Base-by-base conservation (phyloP, 169 alveolate genomes). In the Plasmodium knowlesi region DNA sequence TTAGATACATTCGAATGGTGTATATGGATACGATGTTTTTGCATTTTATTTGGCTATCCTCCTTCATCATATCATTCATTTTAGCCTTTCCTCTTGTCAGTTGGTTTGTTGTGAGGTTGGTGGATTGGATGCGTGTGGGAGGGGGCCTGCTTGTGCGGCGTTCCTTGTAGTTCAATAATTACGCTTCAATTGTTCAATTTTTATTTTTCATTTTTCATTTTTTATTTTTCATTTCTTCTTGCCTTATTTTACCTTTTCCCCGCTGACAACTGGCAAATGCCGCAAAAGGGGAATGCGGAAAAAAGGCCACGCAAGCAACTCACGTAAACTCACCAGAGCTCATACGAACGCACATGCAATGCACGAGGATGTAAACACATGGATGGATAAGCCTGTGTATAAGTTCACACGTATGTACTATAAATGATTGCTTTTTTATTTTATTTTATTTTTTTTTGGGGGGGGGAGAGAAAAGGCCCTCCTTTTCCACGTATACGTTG, bases 1-100 rank as follows among this genome's bases (percentile, higher is more conserved):
- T 85, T 85, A 85, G 22, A 34, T 85, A 85, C 93, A 85, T 85
- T 50, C 93, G 93, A 54, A 85, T 73, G 67, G 93, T 76, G 81
- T 85, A 85, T 19, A 85, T 85, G 76, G 93, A 74, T 74, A 85
- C 85, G 32, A 85, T 46, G 71, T 85, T 85, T 73, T 85, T 85
- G 30, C 70, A 85, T 43, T 54, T 73, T 74, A 85, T 85, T 74
- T 85, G 57, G 61, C 61, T 85, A 28, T 85, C 93, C 81, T 73
- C 80, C 53, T 50, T 46, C 50, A 85, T 73, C 22, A 74, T 85
- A 78, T 85, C 86, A 70, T 67, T 85, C 83, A 85, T 85, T 85
- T 85, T 85, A 16, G 16, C 57, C 39, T 74, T 32, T 19, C 16
- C 41, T n/a, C 28, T 22, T 9, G 0, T 19, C 30, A 25, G 19